phyloP scores from a whole-genome alignment of 768 basidiomycete genomes.

The Collybia mongolica region DNA sequence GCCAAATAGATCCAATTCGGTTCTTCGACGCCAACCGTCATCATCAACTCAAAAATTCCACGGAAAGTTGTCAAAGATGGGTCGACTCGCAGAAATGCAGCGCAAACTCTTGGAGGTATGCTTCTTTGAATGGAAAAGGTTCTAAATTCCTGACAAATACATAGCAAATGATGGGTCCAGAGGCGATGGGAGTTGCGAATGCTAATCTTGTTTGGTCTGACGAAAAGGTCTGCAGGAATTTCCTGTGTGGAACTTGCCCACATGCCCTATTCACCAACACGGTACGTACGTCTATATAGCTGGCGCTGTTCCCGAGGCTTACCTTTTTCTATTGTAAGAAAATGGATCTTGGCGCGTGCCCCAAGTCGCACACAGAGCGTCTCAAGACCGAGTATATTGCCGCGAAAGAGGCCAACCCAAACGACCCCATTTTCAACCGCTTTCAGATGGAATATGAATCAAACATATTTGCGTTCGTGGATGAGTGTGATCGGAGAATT shows the following conservation, averaged over 20 bases:
- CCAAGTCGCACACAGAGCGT: constrained; percentile 93
- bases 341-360: constrained; percentile 99
- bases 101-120: constrained; percentile 75
- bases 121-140: constrained; percentile 29
- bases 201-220: constrained; percentile 92
- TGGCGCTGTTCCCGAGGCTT: neutral
- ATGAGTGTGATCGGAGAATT: constrained; percentile 97
- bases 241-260: constrained; percentile 97
- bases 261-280: constrained; percentile 98
- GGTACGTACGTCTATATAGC: constrained; percentile 44
- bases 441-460: constrained; percentile 97
- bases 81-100: constrained; percentile 95
- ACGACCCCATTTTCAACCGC: constrained; percentile 76
- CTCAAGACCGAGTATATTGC: constrained; percentile 88
- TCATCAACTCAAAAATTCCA: constrained; percentile 6
- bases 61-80: constrained; percentile 55
- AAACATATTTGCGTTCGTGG: constrained; percentile 94
- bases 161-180: constrained; percentile 99
- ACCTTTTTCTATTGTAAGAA: constrained; percentile 52
- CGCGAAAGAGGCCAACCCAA: constrained; percentile 72
- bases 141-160: constrained; percentile 31
- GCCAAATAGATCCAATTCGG: constrained; percentile 15
- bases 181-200: constrained; percentile 96
- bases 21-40: too few relatives aligned
- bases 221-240: constrained; percentile 98